phyloP scores from a whole-genome alignment of 2,329 filamentous ascomycete genomes.

The Verticillium dahliae region DNA sequence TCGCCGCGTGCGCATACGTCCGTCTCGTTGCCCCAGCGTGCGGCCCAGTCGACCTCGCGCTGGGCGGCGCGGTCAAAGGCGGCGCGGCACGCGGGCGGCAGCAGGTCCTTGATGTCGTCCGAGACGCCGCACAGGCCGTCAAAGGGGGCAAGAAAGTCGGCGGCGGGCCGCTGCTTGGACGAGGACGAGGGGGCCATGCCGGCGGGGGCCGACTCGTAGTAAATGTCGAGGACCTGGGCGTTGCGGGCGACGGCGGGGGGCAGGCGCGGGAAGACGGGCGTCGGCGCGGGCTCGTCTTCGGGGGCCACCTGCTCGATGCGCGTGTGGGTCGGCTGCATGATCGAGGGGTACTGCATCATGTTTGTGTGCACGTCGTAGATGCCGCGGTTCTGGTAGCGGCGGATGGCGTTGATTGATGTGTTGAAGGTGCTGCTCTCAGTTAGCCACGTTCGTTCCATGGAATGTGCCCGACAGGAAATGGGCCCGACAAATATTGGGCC shows the following conservation, averaged over 20 bases:
- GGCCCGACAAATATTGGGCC: not conserved
- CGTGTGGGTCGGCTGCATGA: constrained; percentile 83
- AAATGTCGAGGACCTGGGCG: constrained; percentile 49
- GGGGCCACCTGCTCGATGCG: constrained; percentile 66
- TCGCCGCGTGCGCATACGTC: constrained; percentile 43
- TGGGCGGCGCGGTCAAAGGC: constrained; percentile 64
- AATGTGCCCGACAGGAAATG: not conserved
- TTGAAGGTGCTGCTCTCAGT: constrained; percentile 67
- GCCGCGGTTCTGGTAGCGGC: constrained; percentile 60
- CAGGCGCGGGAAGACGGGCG: constrained; percentile 38
- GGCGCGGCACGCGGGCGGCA: constrained; percentile 63
- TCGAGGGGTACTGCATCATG: constrained; percentile 76
- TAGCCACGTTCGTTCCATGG: not conserved
- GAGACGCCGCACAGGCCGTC: constrained; percentile 58
- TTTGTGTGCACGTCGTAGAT: constrained; percentile 96
- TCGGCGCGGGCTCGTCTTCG: constrained; percentile 12
- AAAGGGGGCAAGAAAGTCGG: constrained; percentile 42
- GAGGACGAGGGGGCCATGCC: constrained; percentile 33
- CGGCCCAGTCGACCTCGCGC: constrained; percentile 66
- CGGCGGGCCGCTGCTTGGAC: constrained; percentile 18
- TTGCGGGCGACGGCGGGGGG: constrained; percentile 45
- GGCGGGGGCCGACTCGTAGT: constrained; percentile 43
- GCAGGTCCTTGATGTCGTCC: constrained; percentile 57
- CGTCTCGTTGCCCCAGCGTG: constrained; percentile 65
- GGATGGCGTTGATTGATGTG: constrained; percentile 59